These are phyloP conservation scores for Blastomyces parvus DNA, from an alignment of 2,329 filamentous ascomycete genomes.

Conservation along the genomic window DNA sequence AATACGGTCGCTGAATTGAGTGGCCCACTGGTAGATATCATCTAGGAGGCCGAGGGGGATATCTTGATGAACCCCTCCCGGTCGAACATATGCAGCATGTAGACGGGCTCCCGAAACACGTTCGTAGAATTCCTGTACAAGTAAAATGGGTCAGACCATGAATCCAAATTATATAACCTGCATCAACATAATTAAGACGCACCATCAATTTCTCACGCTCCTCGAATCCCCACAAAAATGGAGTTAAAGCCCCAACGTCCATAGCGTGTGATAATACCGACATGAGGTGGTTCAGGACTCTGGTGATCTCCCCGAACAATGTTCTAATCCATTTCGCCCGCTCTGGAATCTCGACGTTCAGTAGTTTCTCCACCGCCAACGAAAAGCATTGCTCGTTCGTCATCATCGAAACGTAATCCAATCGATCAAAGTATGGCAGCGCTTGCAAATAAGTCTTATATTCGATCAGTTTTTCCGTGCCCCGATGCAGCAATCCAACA, in stretches of 20 bases:
- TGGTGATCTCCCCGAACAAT: conserved; percentile 88
- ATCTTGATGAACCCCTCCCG: conserved; percentile 93
- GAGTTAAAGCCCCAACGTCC: conserved; percentile 96
- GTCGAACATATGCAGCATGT: conserved; percentile 92
- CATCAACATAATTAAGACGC: conserved; percentile 27
- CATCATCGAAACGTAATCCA: conserved; percentile 99
- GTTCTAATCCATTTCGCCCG: conserved; percentile 96
- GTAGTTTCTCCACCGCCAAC: conserved; percentile 90
- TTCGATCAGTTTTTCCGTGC: conserved; percentile 99
- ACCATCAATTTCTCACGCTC: conserved; percentile 99
- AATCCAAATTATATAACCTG: not conserved
- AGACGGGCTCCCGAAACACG: conserved; percentile 96
- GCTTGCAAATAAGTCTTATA: conserved; percentile 99
- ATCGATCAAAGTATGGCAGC: conserved; percentile 93
- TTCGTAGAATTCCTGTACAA: conserved; percentile 88
- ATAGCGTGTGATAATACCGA: conserved; percentile 93
- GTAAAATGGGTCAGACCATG: not conserved
- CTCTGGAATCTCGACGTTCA: conserved; percentile 92
- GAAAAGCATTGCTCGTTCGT: conserved; percentile 98
- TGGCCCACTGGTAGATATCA: conserved; percentile 99
- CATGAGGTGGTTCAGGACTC: conserved; percentile 95
- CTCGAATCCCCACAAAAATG: conserved; percentile 98
- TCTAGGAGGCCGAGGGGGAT: conserved; percentile 87
- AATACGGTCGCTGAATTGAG: conserved; percentile 95
- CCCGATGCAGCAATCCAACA: conserved; percentile 89